These are phyloP conservation scores for Dioscorea alata DNA, from an alignment of 106 monocot species.

Conservation along the genomic window DNA sequence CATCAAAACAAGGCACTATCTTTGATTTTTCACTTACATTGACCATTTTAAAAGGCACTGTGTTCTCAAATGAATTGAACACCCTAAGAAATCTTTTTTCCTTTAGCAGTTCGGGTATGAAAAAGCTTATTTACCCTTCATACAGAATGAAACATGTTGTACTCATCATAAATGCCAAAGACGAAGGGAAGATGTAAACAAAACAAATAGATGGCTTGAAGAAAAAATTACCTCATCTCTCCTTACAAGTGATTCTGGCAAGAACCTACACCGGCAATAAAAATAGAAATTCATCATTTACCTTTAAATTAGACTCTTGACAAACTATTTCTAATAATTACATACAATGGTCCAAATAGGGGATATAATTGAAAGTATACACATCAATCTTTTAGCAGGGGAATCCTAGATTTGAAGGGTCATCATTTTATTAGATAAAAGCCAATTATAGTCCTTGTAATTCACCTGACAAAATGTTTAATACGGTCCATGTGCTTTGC, in stretches of 20 bases:
- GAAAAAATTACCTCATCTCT: conserved; percentile 22
- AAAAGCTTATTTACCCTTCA: no score
- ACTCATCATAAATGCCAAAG: not conserved
- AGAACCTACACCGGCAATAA: conserved; percentile 22
- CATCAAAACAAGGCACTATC: not conserved
- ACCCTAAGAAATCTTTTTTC: no score
- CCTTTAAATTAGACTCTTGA: no score
- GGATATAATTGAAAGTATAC: not conserved
- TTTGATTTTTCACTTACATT: not conserved
- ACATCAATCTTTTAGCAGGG: not conserved
- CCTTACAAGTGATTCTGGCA: conserved; percentile 28
- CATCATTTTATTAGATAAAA: not conserved
- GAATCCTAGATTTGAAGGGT: not conserved
- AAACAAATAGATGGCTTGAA: not conserved
- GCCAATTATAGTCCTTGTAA: not conserved
- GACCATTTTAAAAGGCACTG: not conserved
- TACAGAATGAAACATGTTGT: not conserved
- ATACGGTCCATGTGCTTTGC: no score
- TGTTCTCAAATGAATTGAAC: not conserved
- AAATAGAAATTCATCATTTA: conserved; percentile 4
- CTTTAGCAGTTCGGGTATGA: no score
- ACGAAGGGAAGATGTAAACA: not conserved
- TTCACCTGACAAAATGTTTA: not conserved
- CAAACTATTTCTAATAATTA: not conserved
- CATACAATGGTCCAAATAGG: not conserved